Percentiles rank a stretch among this genome's conserved stretches.
These are phyloP conservation scores for Exophiala phaeomuriformis DNA, from an alignment of 2,329 filamentous ascomycete species.

Conservation along the genomic window DNA sequence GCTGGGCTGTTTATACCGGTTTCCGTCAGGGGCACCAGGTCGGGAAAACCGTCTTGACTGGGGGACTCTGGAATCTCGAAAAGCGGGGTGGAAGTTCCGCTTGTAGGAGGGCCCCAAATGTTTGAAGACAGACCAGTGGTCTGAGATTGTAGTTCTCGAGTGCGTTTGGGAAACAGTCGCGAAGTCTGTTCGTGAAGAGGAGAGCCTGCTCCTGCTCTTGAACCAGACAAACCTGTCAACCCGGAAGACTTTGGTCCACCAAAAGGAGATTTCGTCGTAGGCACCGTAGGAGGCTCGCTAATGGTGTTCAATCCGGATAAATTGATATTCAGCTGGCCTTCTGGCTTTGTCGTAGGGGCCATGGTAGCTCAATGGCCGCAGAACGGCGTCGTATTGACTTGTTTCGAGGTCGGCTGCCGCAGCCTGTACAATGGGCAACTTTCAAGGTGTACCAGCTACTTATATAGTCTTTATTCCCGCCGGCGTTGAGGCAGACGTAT, in stretches of 20 bases:
- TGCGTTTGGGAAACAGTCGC: slow-evolving; percentile 87
- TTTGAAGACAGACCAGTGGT: slow-evolving; percentile 68
- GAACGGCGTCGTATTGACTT: background rate
- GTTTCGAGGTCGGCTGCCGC: too few species aligned
- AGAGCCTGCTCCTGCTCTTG: slow-evolving; percentile 83
- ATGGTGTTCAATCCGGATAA: slow-evolving; percentile 22
- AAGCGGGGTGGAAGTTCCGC: slow-evolving; percentile 89
- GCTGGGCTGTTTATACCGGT: slow-evolving; percentile 58
- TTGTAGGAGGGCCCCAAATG: slow-evolving; percentile 91
- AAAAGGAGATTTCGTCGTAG: slow-evolving; percentile 25
- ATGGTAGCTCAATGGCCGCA: slow-evolving; percentile 8
- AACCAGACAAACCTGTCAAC: slow-evolving; percentile 44
- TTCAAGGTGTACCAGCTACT: too few species aligned
- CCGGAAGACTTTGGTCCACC: slow-evolving; percentile 22
- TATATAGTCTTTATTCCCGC: too few species aligned
- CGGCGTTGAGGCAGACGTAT: too few species aligned
- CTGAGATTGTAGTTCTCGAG: slow-evolving; percentile 93
- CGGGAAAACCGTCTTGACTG: slow-evolving; percentile 83
- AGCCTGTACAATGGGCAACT: background rate
- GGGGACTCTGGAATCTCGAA: slow-evolving; percentile 97
- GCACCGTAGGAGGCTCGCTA: slow-evolving; percentile 16
- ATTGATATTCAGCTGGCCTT: slow-evolving; percentile 25
- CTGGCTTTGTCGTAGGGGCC: slow-evolving; percentile 21
- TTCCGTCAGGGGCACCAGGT: slow-evolving; percentile 67
- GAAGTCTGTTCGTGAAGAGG: slow-evolving; percentile 85